Evolutionary conservation across 805 yeast species (phyloP), one percentile per base, ranked within the genome.

Genomic region (Candida ficus): DNA sequence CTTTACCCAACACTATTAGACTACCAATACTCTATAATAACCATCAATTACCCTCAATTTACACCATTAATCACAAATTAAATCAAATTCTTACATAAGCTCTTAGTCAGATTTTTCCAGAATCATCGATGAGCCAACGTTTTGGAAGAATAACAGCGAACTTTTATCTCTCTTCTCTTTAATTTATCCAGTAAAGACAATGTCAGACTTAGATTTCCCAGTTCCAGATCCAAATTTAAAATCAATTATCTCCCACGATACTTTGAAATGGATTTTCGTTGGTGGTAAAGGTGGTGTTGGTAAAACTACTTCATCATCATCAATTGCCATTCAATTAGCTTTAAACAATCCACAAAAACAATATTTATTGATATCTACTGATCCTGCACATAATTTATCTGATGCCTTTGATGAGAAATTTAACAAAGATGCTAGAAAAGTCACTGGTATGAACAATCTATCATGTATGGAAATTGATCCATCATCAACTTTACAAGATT

Each of bases 201-300:
- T 53, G 57, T 50, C 57, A 5, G 57, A 54, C 42, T 26, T 42
- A 3, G 58, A 54, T 19, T 44, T 52, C 23, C 57, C 54, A 7
- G 29, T 38, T 8, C 61, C 60, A 37, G 91, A 83, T 49, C 88
- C 91, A 47, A 80, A 83, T 31, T 71, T 85, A 49, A 76, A 78
- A 52, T 80, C 85, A 14, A 66, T 85, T 39, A 68, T 84, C 39
- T 80, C 75, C 46, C 86, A 83, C 21, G 65, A 78, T 30, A 64
- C 83, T 11, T 75, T 93, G 58, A 86, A 85, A 58, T 93, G 99
- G 99, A 83, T 93, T 48, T 93, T 93, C 57, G 98, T 91, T 33
- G 99, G 99, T 50, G 99, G 99, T 53, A 93, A 93, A 70, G 99
- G 99, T 63, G 99, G 99, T 66, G 99, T 93, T 22, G 99, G 99